Base-by-base conservation (phyloP, 139 green algal genomes). In the Diplosphaera chodatii region DNA sequence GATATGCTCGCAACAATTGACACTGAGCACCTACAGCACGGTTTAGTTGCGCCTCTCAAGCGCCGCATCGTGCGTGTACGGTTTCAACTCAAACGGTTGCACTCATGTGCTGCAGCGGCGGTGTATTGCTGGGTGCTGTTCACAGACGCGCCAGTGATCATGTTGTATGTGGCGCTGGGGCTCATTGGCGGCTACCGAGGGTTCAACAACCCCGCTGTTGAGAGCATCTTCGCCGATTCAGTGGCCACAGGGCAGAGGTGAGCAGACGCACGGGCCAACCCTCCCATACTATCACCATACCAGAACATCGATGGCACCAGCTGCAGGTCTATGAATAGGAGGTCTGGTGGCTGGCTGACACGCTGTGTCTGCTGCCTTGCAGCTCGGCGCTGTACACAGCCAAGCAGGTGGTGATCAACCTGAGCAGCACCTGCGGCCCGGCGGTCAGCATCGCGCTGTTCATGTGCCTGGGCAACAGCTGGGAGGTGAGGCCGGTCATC, bases 391-490 rank as follows among this genome's bases (percentile, higher is more conserved):
- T 74, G 4, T 85, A 81, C 63, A 82, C 76, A 4, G 28, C 25
- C 10, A 80, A 80, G 56, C 73, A 72, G 28, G 32, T 75, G 0
- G 64, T 81, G 6, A 78, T 71, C 2, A 67, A 67, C 0, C 32
- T 83, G 40, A 48, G 74, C 31, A 67, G 32, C 33, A 32, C 55
- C 27, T 41, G 73, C n/a, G 82, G 82, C 4, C 82, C 79, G 18
- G 32, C 74, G 10, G 31, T 83, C 1, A 72, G 34, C 64, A 62
- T 87, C 27, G 32, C 76, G 15, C 37, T 87, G 2, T 87, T 85
- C 68, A 31, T 63, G 15, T 20, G 31, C 16, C 66, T 87, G 27
- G 82, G 82, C 27, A 79, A 87, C 76, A 34, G 22, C 21, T 86
- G 81, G 81, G 56, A 73, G 33, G 69, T 80, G 4, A 56, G 30